phyloP scores from a whole-genome alignment of 1,284 basidiomycete genomes.

The Ceratobasidium papillatum region DNA sequence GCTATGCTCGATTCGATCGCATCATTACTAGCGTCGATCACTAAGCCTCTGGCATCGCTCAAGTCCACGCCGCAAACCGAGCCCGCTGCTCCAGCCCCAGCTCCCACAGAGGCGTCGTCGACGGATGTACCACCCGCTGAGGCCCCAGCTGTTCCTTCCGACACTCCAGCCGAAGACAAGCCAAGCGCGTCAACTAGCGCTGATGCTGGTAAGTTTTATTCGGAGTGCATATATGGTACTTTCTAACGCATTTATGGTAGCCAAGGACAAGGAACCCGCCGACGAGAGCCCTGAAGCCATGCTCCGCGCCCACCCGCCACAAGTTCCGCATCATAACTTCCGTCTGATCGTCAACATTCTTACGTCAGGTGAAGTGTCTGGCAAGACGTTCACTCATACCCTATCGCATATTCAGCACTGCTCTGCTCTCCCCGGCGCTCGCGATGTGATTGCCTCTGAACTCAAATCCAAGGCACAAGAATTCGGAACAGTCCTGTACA shows the following conservation, averaged over 20 bases:
- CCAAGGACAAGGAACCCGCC: conserved; percentile 33
- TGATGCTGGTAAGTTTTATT: conserved; percentile 20
- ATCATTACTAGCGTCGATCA: conserved; percentile 83
- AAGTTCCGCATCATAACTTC: conserved; percentile 81
- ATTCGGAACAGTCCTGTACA: conserved; percentile 76
- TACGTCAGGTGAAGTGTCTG: conserved; percentile 94
- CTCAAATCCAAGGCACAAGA: conserved; percentile 84
- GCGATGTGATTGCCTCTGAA: conserved; percentile 87
- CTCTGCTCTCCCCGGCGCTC: conserved; percentile 84
- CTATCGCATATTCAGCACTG: conserved; percentile 89
- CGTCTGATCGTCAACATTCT: conserved; percentile 93
- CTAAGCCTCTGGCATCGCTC: conserved; percentile 75
- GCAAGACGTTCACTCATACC: conserved; percentile 90
- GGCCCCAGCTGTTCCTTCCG: conserved; percentile 16
- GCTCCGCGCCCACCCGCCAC: conserved; percentile 67
- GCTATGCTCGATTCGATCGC: conserved; percentile 93
- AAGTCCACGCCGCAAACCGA: conserved; percentile 55
- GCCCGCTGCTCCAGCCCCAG: background rate
- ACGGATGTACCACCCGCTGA: conserved; percentile 23
- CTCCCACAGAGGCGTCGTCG: conserved; percentile 8
- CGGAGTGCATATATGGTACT: conserved; percentile 11
- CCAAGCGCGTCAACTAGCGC: background rate
- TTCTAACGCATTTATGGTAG: conserved; percentile 26
- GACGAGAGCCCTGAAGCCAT: conserved; percentile 16
- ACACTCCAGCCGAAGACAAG: conserved; percentile 21